phyloP scores from a whole-genome alignment of 2,329 filamentous ascomycete genomes.

The Cytospora leucostoma region DNA sequence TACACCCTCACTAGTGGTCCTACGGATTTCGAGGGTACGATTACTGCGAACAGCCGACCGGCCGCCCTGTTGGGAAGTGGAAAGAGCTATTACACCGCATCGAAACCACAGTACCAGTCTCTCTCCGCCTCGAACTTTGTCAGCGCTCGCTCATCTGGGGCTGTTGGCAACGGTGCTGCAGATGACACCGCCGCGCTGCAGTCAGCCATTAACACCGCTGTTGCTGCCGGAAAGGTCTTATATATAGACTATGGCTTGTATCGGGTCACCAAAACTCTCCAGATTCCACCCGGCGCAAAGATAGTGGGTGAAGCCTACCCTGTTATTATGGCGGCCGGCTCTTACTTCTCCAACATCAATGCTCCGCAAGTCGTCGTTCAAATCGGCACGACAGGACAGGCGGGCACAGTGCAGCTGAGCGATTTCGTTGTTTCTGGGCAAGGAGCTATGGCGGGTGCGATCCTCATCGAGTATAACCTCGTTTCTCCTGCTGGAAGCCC shows the following conservation, averaged over 20 bases:
- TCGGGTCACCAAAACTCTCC: constrained; percentile 49
- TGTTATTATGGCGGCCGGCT: constrained; percentile 56
- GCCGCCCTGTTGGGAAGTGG: constrained; percentile 51
- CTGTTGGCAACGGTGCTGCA: constrained; percentile 53
- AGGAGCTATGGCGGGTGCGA: constrained; percentile 66
- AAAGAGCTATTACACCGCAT: constrained; percentile 58
- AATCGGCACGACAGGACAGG: constrained; percentile 59
- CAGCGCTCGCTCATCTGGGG: constrained; percentile 40
- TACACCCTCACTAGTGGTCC: constrained; percentile 50
- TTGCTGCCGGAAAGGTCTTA: constrained; percentile 49
- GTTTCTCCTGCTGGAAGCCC: constrained; percentile 42
- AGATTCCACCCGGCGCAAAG: constrained; percentile 45
- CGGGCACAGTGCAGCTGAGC: constrained; percentile 66
- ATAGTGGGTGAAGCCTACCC: constrained; percentile 62
- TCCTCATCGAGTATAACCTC: constrained; percentile 73
- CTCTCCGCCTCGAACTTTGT: constrained; percentile 60
- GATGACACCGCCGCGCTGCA: constrained; percentile 65
- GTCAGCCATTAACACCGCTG: constrained; percentile 53
- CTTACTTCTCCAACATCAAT: constrained; percentile 57
- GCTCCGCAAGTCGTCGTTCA: constrained; percentile 65
- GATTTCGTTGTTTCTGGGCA: constrained; percentile 73
- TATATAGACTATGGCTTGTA: constrained; percentile 62
- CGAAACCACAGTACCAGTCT: constrained; percentile 71
- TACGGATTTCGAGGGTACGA: constrained; percentile 49
- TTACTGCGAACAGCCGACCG: constrained; percentile 51